phyloP scores from a whole-genome alignment of 164 flowering plant species.

The Tetrastigma voinierianum region DNA sequence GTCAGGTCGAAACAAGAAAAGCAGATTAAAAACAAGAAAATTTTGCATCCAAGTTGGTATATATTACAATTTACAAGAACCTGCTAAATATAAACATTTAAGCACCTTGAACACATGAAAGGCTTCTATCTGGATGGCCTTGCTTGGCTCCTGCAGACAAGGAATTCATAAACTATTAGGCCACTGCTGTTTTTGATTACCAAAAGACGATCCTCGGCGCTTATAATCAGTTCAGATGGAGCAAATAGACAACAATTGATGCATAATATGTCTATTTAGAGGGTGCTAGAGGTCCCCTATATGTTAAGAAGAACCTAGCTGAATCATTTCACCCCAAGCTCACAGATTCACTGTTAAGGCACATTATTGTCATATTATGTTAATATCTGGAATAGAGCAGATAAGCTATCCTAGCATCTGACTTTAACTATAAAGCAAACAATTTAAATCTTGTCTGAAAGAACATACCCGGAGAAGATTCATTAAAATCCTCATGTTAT shows the following conservation, averaged over 20 bases:
- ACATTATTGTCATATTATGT: no score
- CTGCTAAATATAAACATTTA: background rate
- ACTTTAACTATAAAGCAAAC: background rate
- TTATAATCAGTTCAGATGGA: no score
- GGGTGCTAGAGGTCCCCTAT: no score
- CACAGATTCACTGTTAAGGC: no score
- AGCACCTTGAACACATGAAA: constrained; percentile 96
- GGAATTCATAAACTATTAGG: background rate
- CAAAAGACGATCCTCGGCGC: background rate
- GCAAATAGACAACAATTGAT: no score
- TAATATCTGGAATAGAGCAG: no score
- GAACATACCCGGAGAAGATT: constrained; percentile 84
- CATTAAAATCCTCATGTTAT: constrained; percentile 88
- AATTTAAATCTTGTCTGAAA: background rate
- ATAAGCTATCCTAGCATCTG: background rate
- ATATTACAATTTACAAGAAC: no score
- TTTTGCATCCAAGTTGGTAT: background rate
- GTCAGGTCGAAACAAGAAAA: constrained; percentile 8
- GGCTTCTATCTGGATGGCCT: constrained; percentile 84
- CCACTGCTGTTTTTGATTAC: background rate
- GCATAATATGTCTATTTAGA: no score
- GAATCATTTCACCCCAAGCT: no score
- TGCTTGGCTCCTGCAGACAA: constrained; percentile 74
- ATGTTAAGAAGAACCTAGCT: no score
- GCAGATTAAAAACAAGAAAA: background rate